Evolutionary conservation across 2,329 filamentous ascomycete species (phyloP), one percentile per base, ranked within the genome.

Genomic region (Trematosphaeria pertusa): DNA sequence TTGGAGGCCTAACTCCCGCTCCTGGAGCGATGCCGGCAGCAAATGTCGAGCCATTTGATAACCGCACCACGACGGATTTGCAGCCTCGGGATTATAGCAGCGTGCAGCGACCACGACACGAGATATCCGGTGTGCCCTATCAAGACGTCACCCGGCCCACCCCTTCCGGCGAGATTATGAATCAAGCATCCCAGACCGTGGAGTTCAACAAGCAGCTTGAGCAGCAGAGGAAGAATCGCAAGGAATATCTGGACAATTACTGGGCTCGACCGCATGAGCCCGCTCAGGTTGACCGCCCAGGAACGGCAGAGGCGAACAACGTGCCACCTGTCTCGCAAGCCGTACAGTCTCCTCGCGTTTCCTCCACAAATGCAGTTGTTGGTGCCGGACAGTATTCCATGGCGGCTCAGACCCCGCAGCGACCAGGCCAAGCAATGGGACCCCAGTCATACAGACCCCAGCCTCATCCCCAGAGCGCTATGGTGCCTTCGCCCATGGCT

Each of bases 121-220:
- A 97, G 67, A 85, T 97, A 52, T 85, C 88, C 11, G 94, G 92
- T 18, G 86, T 88, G 28, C 65, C 70, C 8, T 99, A 97, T 73
- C 87, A 93, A 71, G 94, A 97, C 69, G 83, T 91, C 59, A 89
- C 87, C 7, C 86, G 92, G 67, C 80, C 90, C 9, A 89, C 87
- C 54, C 84, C 87, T 21, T 81, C 89, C 20, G 79, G 83, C 36
- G 93, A 97, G 62, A 85, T 97, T 43, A 80, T 94, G 56, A 87
- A 88, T 35, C 91, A 97, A 71, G 90, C 91, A 20, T 85, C 90
- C 39, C 90, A 96, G 54, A 88, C 93, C 14, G 90, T 91, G 47
- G 93, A 97, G 59, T 96, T 88, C 75, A 97, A 93, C 75, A 91
- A 94, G 62, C 82, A 83, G 36, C 79, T 97, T 40, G 91, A 88